Percentiles rank a stretch among this genome's conserved stretches.
Conservation (phyloP, 176 grass and related monocot genomes). For the Neostapfia colusana region DNA sequence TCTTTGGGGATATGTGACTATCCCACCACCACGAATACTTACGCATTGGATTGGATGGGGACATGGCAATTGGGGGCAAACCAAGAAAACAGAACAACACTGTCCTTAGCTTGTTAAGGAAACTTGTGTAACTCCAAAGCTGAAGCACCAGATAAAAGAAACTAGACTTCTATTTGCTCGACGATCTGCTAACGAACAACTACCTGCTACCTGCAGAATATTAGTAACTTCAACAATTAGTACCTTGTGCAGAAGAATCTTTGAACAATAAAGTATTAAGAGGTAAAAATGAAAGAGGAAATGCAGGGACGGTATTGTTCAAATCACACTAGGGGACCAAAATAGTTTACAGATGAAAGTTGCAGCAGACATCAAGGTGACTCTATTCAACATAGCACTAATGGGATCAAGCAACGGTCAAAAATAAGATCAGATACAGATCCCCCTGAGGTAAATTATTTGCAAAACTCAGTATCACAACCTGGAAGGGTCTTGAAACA, state of each 20-base stretch:
- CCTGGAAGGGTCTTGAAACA: slow-evolving; percentile 14
- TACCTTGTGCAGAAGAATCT: slow-evolving; percentile 3
- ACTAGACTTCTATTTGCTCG: slow-evolving; percentile 12
- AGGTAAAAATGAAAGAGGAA: neutral
- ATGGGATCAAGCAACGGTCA: slow-evolving; percentile 36
- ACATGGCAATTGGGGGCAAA: slow-evolving; percentile 54
- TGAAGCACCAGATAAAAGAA: slow-evolving; percentile 8
- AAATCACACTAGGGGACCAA: neutral
- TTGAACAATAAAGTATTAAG: neutral
- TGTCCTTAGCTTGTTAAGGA: slow-evolving; percentile 5
- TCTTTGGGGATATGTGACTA: slow-evolving; percentile 85
- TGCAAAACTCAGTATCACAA: neutral
- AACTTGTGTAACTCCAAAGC: slow-evolving; percentile 27
- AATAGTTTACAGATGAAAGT: slow-evolving; percentile 7
- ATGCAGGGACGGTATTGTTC: neutral
- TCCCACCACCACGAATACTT: slow-evolving; percentile 99
- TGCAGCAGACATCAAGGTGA: neutral
- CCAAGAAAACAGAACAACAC: slow-evolving; percentile 20
- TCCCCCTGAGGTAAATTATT: slow-evolving; percentile 26
- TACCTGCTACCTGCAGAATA: slow-evolving; percentile 46
- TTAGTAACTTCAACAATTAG: slow-evolving; percentile 26
- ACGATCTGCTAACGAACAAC: slow-evolving; percentile 18
- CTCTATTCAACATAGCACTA: neutral
- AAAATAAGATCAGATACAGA: slow-evolving; percentile 24
- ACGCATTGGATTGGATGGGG: slow-evolving; percentile 60